These are phyloP conservation scores for Gymnopilus dilepis DNA, from an alignment of 768 basidiomycete genomes.

Conservation along the genomic window DNA sequence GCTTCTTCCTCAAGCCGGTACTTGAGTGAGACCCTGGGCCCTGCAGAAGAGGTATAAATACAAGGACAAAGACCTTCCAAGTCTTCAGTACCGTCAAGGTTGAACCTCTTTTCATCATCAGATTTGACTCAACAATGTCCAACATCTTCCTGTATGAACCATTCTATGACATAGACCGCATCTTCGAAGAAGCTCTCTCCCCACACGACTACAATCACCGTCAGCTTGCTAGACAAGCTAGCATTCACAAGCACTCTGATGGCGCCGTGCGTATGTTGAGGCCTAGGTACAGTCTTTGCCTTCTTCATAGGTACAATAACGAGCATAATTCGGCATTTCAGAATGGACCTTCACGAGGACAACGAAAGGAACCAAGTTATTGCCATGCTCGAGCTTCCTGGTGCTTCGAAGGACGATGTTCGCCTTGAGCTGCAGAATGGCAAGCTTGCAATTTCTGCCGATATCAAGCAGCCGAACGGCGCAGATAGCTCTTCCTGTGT, in stretches of 20 bases:
- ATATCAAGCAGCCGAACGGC: slow-evolving; percentile 37
- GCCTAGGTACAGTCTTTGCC: slow-evolving; percentile 31
- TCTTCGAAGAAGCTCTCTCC: not conserved
- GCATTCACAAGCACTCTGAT: not conserved
- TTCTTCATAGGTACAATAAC: not conserved
- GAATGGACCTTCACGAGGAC: slow-evolving; percentile 60
- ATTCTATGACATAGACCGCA: not conserved
- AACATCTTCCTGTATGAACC: not conserved
- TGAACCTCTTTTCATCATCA: not conserved
- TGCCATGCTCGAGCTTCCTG: slow-evolving; percentile 56
- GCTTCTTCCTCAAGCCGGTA: no score
- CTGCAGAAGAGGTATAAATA: not conserved
- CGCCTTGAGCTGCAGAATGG: slow-evolving; percentile 53
- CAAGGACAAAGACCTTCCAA: not conserved
- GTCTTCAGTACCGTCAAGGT: not conserved
- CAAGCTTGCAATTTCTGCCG: slow-evolving; percentile 54
- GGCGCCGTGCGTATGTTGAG: slow-evolving; percentile 23
- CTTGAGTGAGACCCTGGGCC: no score
- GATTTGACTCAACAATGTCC: not conserved
- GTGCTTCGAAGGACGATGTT: slow-evolving; percentile 53
- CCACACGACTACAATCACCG: not conserved
- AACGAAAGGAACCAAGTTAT: not conserved
- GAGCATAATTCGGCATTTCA: slow-evolving; percentile 21
- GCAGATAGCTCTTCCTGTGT: slow-evolving; percentile 40
- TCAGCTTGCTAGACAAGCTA: not conserved